Conservation (phyloP, 2,329 filamentous ascomycete genomes). For the Macrophomina tecta region DNA sequence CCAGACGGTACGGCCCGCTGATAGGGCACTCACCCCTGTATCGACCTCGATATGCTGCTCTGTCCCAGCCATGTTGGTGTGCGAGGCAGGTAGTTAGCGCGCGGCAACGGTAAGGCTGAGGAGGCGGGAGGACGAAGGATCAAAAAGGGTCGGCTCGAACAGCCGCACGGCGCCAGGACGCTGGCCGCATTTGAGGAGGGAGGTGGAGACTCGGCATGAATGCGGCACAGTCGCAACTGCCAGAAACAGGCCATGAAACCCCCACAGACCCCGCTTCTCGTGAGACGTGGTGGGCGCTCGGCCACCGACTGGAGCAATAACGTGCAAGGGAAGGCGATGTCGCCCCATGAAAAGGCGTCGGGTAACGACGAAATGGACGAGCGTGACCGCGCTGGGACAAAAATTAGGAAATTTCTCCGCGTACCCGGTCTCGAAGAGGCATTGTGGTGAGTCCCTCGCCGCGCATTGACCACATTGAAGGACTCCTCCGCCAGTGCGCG, state of each 20-base stretch:
- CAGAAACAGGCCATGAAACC: constrained; percentile 3
- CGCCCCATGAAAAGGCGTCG: not conserved
- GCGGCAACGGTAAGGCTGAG: not conserved
- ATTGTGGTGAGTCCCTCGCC: no score
- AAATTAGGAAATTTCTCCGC: no score
- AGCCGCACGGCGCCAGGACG: not conserved
- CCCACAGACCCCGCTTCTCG: constrained; percentile 24
- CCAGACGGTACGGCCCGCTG: not conserved
- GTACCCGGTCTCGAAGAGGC: no score
- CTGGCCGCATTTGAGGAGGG: not conserved
- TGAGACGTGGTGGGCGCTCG: not conserved
- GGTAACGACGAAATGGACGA: not conserved
- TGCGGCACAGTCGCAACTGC: constrained; percentile 19
- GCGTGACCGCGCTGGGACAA: no score
- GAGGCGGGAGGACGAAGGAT: not conserved
- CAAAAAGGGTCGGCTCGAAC: not conserved
- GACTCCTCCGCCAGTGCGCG: no score
- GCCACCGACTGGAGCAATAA: not conserved
- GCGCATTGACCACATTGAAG: no score
- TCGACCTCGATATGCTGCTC: constrained; percentile 21
- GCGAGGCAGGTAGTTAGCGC: not conserved
- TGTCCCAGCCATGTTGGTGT: not conserved
- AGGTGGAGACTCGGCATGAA: not conserved
- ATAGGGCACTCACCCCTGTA: not conserved
- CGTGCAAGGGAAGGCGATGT: not conserved